Evolutionary conservation across 768 basidiomycete species (phyloP), one percentile per base, ranked within the genome.

Genomic region (Filobasidium wieringae): DNA sequence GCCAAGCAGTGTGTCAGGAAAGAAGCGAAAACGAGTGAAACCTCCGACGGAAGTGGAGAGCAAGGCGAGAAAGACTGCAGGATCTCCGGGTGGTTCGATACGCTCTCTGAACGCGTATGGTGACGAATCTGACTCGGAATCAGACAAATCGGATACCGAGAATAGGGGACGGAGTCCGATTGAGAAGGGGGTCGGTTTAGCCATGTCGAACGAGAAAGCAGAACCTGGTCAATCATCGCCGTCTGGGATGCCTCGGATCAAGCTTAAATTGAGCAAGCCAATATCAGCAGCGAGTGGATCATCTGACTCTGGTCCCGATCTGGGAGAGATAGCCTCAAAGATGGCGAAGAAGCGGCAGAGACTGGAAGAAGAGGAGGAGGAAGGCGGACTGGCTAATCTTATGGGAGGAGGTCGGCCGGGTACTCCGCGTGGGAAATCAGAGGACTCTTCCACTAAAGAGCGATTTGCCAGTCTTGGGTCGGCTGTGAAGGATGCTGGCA

Each of bases 301-400:
- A n/a, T n/a, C 36, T 2, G 43, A 47, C 29, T 26, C 43, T 14
- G n/a, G n/a, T 6, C 29, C 64, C 52, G 67, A 67, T 55, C 50
- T 72, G 36, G 69, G 61, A 12, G 71, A 70, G 36, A 63, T 75
- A 37, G 66, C 66, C 7, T 75, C 81, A 71, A 79, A 82, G 43
- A 76, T 82, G 51, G 77, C 81, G 24, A 84, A 84, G 68, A 88
- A 88, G 72, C 79, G 87, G 59, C 78, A 82, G 67, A 76, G 87
- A 33, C 72, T 76, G 66, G 80, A 79, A 32, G 82, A 82, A 4
- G 86, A 86, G 17, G 85, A 87, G 37, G 80, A 79, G 54, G 85
- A 63, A 17, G 63, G 51, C 9, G 55, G 58, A 8, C 56, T 66
- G 26, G 59, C 55, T 22, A 55, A 36, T 36, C 52, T 62, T n/a